Evolutionary conservation across 768 basidiomycete species (phyloP), one percentile per base, ranked within the genome.

Genomic region (Boletus vermiculosoides): DNA sequence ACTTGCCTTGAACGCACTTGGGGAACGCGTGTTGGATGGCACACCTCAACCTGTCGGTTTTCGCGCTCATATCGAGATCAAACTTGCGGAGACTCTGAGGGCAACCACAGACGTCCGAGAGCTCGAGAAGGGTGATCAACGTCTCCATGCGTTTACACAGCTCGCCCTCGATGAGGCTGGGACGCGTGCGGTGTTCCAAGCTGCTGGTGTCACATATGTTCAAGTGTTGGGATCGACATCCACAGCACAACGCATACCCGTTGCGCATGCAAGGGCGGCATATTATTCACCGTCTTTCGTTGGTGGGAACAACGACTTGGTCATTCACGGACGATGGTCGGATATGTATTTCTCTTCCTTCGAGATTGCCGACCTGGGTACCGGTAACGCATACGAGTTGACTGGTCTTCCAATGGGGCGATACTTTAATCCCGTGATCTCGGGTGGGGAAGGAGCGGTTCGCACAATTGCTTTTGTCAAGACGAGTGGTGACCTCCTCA

Each of bases 301-400:
- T 45, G 64, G 68, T 16, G 68, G 58, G n/a, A 71, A 74, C 22
- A 71, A 22, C 7, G 52, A 83, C 54, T 67, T 87, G 23, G 69
- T 88, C 12, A 66, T 90, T 16, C 88, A 88, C 50, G 80, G 81
- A 4, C 81, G 85, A 13, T 90, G 88, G 88, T 88, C 87, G 0
- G 80, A 88, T 63, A 71, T 73, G 8, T 65, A 76, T 54, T 87
- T 87, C 66, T 82, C 85, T 4, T 76, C 80, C 4, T 81, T 90
- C 62, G 88, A 90, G 71, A 61, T 90, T 31, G 82, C 86, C 10
- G 76, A 88, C 63, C 50, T 86, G 7, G 62, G 64, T 8, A 72
- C 76, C 1, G 77, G 74, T 4, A 64, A 66, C 9, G 78, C 77
- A 0, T 77, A 79, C 64, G 80, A 83, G 51, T 56, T 90, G 37